These are phyloP conservation scores for Cyberlindnera sargentensis DNA, from an alignment of 805 yeast genomes.

Conservation along the genomic window DNA sequence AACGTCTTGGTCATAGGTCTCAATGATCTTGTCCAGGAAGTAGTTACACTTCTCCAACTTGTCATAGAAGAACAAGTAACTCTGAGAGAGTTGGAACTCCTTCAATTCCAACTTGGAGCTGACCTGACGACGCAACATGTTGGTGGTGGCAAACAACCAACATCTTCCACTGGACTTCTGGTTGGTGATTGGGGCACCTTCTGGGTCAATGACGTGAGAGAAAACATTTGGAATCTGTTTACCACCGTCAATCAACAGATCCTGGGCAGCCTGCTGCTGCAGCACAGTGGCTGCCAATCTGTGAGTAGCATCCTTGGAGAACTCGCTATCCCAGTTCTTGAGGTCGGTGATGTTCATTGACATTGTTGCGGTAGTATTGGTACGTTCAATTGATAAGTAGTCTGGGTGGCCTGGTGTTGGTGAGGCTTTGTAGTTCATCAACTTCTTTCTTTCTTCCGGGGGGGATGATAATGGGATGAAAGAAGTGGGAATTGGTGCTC, in stretches of 20 bases:
- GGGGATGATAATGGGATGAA: no score
- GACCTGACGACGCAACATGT: conserved; percentile 58
- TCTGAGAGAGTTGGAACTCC: conserved; percentile 69
- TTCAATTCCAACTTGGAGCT: conserved; percentile 57
- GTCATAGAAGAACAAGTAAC: conserved; percentile 77
- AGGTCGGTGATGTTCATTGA: conserved; percentile 10
- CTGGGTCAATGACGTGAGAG: conserved; percentile 35
- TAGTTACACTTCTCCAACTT: conserved; percentile 80
- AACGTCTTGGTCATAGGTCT: conserved; percentile 57
- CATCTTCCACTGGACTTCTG: conserved; percentile 78
- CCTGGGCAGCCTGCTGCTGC: conserved; percentile 30
- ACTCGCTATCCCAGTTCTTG: conserved; percentile 18
- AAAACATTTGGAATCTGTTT: conserved; percentile 18
- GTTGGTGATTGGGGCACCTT: conserved; percentile 53
- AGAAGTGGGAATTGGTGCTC: no score
- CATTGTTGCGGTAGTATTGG: background rate
- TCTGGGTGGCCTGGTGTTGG: background rate
- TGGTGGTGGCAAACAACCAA: conserved; percentile 84
- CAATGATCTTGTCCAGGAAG: conserved; percentile 69
- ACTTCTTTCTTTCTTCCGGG: no score
- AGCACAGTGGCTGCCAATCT: conserved; percentile 29
- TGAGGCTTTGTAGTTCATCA: no score
- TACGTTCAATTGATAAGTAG: background rate
- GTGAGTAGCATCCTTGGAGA: conserved; percentile 24
- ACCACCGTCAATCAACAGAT: conserved; percentile 18